A percentile compares a stretch with the other conserved stretches of the same genome.
phyloP scores from a whole-genome alignment of 257 asterid species.

The Nicotiana tabacum region DNA sequence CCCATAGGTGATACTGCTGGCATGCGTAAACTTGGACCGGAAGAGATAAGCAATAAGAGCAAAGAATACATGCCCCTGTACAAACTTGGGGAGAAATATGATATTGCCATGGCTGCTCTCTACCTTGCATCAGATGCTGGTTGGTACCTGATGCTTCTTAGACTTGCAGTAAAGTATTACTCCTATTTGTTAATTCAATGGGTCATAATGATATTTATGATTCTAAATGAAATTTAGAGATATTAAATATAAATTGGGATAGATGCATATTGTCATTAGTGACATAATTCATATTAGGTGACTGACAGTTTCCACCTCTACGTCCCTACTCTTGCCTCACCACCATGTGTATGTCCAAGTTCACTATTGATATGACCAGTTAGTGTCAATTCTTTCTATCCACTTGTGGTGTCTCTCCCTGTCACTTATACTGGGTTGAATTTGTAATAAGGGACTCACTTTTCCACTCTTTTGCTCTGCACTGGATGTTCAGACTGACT shows the following conservation, averaged over 20 bases:
- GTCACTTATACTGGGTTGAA: background rate
- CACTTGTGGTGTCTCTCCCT: background rate
- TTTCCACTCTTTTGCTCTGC: background rate
- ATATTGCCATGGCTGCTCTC: slow-evolving; percentile 87
- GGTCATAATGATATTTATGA: background rate
- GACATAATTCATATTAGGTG: background rate
- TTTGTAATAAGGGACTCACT: background rate
- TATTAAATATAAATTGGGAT: background rate
- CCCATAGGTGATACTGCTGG: slow-evolving; percentile 81
- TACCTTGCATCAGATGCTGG: slow-evolving; percentile 87
- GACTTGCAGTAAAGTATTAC: background rate
- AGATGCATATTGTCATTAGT: background rate
- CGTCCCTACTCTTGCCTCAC: background rate
- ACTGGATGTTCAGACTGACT: background rate
- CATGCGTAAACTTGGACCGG: slow-evolving; percentile 61
- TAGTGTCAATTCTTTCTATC: background rate
- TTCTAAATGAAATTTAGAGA: background rate
- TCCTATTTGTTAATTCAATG: background rate
- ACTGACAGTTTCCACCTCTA: background rate
- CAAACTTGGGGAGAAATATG: slow-evolving; percentile 86
- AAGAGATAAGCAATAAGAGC: slow-evolving; percentile 41
- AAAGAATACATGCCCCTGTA: slow-evolving; percentile 48
- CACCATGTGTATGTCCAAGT: background rate
- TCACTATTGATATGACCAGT: background rate
- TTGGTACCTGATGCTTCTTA: slow-evolving; percentile 25